phyloP scores from a whole-genome alignment of 805 yeast genomes.

The Ogataea polymorpha region DNA sequence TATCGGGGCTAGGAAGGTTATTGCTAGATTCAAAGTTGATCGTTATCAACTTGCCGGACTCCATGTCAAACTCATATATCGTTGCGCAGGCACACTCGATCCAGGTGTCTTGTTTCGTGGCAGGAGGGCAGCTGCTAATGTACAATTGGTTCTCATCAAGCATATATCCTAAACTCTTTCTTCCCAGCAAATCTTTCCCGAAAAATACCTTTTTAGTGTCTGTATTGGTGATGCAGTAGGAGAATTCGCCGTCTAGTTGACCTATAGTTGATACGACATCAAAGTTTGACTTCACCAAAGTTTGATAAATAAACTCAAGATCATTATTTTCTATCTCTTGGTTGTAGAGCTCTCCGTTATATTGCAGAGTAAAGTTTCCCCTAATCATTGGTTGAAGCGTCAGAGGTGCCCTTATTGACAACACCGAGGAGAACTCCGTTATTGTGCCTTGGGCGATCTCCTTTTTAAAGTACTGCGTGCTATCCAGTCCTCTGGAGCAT shows the following conservation, averaged over 20 bases:
- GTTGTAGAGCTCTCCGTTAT: slow-evolving; percentile 89
- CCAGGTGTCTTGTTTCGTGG: slow-evolving; percentile 34
- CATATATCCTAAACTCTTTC: slow-evolving; percentile 63
- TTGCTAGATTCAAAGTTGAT: slow-evolving; percentile 12
- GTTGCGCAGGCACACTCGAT: slow-evolving; percentile 55
- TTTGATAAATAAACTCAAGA: slow-evolving; percentile 47
- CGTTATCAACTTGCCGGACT: slow-evolving; percentile 17
- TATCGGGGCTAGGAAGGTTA: slow-evolving; percentile 18
- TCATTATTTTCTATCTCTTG: slow-evolving; percentile 58
- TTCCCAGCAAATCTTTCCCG: slow-evolving; percentile 83
- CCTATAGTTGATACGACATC: slow-evolving; percentile 43
- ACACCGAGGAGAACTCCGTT: slow-evolving; percentile 63
- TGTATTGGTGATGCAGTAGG: slow-evolving; percentile 55
- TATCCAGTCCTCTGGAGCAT: slow-evolving; percentile 65
- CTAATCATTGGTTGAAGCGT: slow-evolving; percentile 63
- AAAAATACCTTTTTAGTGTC: slow-evolving; percentile 48
- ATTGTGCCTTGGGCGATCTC: slow-evolving; percentile 12
- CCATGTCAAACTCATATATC: slow-evolving; percentile 43
- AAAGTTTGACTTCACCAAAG: slow-evolving; percentile 28
- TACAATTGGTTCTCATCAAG: slow-evolving; percentile 34
- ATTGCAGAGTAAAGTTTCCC: slow-evolving; percentile 53
- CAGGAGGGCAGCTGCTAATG: slow-evolving; percentile 46
- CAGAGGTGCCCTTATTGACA: slow-evolving; percentile 78
- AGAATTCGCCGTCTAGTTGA: slow-evolving; percentile 76
- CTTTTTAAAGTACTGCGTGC: slow-evolving; percentile 31